Evolutionary conservation across 139 green algal species (phyloP).

Genomic region (Limnomonas spitsbergensis): DNA sequence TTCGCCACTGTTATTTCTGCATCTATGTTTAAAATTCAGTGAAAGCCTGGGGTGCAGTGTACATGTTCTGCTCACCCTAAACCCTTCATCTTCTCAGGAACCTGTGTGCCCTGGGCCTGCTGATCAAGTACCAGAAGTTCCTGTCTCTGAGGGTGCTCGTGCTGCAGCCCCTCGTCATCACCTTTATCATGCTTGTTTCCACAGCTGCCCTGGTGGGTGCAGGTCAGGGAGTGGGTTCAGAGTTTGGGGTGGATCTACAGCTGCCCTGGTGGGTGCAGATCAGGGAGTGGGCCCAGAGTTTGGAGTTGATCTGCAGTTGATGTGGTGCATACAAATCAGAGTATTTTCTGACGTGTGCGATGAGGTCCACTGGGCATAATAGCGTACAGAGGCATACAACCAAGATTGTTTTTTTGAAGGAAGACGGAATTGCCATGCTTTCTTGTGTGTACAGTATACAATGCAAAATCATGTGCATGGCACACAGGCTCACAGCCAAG

Average conservation of each 20-base stretch:
- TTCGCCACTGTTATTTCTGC: no score
- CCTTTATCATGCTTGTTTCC: conserved; percentile 42
- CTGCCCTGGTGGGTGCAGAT: background rate
- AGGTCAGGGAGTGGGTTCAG: background rate
- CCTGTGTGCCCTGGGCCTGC: conserved; percentile 32
- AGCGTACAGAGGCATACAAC: no score
- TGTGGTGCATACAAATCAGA: background rate
- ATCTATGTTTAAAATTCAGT: no score
- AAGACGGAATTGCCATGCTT: background rate
- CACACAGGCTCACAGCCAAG: no score
- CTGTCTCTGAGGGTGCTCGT: conserved; percentile 45
- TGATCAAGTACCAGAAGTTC: conserved; percentile 45
- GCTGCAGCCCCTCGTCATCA: conserved; percentile 48
- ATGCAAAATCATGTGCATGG: no score
- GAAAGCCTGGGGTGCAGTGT: no score
- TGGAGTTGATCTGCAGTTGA: background rate
- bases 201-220: conserved; percentile 39
- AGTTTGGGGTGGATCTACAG: background rate
- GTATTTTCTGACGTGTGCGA: background rate
- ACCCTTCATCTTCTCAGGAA: no score
- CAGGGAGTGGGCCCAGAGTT: background rate
- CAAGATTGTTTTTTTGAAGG: no score
- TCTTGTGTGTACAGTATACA: no score
- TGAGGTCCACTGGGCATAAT: no score
- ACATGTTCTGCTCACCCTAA: no score